Conservation (phyloP, 169 alveolate species). For the Eimeria acervulina region DNA sequence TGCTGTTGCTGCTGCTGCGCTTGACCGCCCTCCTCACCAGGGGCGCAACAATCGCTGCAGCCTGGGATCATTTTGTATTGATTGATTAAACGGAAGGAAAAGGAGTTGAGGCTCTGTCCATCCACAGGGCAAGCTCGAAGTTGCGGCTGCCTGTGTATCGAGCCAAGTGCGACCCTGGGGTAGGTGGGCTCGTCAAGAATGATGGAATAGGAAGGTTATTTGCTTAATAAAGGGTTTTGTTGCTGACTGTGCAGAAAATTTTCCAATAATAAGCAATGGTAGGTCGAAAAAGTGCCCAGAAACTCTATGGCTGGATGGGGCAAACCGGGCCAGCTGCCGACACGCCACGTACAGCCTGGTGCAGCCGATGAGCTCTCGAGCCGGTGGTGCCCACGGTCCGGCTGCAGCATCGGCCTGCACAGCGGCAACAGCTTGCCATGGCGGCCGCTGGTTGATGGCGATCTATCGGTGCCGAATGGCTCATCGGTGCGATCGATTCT, state of each 20-base stretch:
- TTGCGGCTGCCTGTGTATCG: conserved; percentile 78
- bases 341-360: conserved; percentile 65
- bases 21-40: conserved; percentile 73
- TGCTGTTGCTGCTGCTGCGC: conserved; percentile 71
- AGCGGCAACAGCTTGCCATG: conserved; percentile 36
- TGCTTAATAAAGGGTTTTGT: conserved; percentile 44
- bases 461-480: conserved; percentile 41
- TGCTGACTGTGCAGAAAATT: not conserved
- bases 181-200: conserved; percentile 49
- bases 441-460: conserved; percentile 62
- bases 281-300: conserved; percentile 35
- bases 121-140: conserved; percentile 56
- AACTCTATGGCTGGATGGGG: conserved; percentile 49
- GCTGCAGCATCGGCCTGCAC: conserved; percentile 75
- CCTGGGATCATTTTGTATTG: conserved; percentile 58
- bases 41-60: conserved; percentile 77
- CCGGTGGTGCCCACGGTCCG: conserved; percentile 47
- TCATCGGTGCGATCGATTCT: conserved; percentile 61
- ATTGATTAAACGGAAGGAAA: conserved; percentile 38
- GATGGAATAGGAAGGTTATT: conserved; percentile 3
- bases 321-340: conserved; percentile 74
- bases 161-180: conserved; percentile 65
- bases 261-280: conserved; percentile 32
- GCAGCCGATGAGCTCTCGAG: conserved; percentile 78
- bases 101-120: conserved; percentile 63